Conservation (phyloP, 495 filamentous ascomycete genomes). For the Trichoderma orchidacearum region DNA sequence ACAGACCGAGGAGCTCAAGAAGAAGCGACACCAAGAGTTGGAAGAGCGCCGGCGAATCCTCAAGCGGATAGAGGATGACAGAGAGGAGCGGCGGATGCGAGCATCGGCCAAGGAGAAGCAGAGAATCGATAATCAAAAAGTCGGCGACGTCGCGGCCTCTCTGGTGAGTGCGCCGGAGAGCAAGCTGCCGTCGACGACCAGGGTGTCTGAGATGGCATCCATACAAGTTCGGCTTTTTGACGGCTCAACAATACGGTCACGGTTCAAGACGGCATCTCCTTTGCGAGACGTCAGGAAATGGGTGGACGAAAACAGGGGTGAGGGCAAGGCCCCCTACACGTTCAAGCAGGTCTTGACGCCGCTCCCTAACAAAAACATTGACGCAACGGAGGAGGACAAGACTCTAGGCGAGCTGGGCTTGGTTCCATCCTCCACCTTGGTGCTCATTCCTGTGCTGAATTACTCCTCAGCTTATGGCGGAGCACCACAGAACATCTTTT, state of each 20-base stretch:
- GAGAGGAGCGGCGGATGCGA: constrained; percentile 40
- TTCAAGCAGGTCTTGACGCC: constrained; percentile 80
- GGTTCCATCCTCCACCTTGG: constrained; percentile 65
- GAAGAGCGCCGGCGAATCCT: constrained; percentile 49
- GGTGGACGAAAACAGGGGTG: constrained; percentile 44
- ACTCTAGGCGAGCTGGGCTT: constrained; percentile 53
- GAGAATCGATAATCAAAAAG: constrained; percentile 3
- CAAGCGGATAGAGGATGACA: constrained; percentile 53
- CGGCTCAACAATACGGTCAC: constrained; percentile 59
- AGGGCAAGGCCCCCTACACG: constrained; percentile 45
- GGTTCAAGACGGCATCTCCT: constrained; percentile 50
- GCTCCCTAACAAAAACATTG: constrained; percentile 56
- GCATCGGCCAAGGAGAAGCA: constrained; percentile 27
- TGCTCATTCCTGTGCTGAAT: constrained; percentile 57
- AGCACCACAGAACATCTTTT: constrained; percentile 24
- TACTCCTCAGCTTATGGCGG: constrained; percentile 47
- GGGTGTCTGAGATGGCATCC: constrained; percentile 32
- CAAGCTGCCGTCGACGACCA: constrained; percentile 6
- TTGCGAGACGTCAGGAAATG: constrained; percentile 64
- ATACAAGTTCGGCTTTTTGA: constrained; percentile 79
- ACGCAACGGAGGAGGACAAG: constrained; percentile 57
- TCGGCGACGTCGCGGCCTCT: constrained; percentile 2
- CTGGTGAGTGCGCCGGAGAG: constrained; percentile 7
- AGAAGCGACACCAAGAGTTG: constrained; percentile 36
- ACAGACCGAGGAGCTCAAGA: constrained; percentile 36